A percentile compares a stretch with the other conserved stretches of the same genome.
Evolutionary conservation across 73 alveolate genomes (phyloP).

Genomic region (Durusdinium trenchii): DNA sequence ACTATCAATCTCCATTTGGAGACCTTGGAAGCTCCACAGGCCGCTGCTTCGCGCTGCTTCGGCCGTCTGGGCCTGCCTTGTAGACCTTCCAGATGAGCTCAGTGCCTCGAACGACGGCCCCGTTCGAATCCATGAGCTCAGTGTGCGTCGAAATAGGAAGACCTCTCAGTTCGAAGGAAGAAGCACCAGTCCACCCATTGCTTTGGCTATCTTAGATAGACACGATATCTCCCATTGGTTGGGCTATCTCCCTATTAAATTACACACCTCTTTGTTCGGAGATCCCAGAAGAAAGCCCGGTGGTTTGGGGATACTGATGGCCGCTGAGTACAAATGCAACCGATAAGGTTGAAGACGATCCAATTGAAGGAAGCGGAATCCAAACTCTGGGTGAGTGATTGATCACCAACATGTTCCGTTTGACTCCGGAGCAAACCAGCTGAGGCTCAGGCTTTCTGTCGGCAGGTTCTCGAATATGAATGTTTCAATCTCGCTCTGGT

Average conservation of each 20-base stretch:
- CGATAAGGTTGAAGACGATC: neutral
- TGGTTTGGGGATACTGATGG: neutral
- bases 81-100: conserved; percentile 79
- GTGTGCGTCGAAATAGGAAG: neutral
- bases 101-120: neutral
- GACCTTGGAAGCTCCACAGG: no score
- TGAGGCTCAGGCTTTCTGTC: conserved; percentile 21
- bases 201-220: neutral
- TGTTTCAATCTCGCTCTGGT: conserved; percentile 72
- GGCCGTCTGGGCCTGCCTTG: conserved; percentile 9
- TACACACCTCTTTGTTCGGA: neutral
- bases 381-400: neutral
- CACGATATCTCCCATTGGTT: no score
- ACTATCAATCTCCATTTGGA: neutral
- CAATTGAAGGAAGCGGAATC: neutral
- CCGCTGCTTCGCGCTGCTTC: no score
- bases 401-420: neutral
- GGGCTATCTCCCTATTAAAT: neutral
- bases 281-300: neutral
- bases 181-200: neutral
- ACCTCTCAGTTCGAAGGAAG: neutral
- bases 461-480: conserved; percentile 74
- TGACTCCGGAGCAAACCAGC: neutral
- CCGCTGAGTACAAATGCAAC: neutral
- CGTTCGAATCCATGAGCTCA: neutral